Evolutionary conservation across 2,329 filamentous ascomycete genomes (phyloP), one percentile per base, ranked within the genome.

Genomic region (Metarhizium anisopliae): DNA sequence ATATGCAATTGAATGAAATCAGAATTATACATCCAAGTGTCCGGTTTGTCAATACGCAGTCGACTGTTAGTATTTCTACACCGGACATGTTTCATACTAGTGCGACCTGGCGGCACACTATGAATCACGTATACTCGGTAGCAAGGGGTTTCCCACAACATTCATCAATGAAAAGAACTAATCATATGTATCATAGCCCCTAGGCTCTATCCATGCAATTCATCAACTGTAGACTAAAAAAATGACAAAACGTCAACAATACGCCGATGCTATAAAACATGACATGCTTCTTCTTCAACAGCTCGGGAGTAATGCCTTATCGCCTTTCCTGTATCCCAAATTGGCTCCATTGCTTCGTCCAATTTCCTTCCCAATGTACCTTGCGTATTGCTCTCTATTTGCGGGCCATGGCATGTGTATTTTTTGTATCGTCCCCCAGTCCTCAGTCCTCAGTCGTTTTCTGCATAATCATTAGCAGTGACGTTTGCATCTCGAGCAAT

Each of bases 151-250:
- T 25, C 25, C 25, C 25, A 4, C 25, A 3, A 25, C 25, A 25
- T 25, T 25, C 25, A 25, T 35, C 32, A 7, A 35, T 5, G 32
- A 35, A 2, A 11, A 35, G 6, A 35, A 11, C 32, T 35, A 35
- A 11, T 49, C 45, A 14, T 36, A 4, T 43, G 36, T 18, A 29
- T 63, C 60, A 61, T 61, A 52, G 57, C 57, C 53, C 56, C 56
- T 35, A 51, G 58, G 59, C 57, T 62, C 59, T 61, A 61, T 63
- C 61, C 61, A 61, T 64, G 56, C 56, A 62, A 58, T 59, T 61
- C 60, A 56, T 61, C 52, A 61, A 54, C 45, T 59, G 59, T 57
- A 60, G 53, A 55, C 56, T 49, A 54, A 52, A 55, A 53, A 45
- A 56, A 47, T 47, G 47, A 57, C 51, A 47, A 56, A 53, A 51